Evolutionary conservation across 2,329 filamentous ascomycete species (phyloP).

Genomic region (Aspergillus texensis): DNA sequence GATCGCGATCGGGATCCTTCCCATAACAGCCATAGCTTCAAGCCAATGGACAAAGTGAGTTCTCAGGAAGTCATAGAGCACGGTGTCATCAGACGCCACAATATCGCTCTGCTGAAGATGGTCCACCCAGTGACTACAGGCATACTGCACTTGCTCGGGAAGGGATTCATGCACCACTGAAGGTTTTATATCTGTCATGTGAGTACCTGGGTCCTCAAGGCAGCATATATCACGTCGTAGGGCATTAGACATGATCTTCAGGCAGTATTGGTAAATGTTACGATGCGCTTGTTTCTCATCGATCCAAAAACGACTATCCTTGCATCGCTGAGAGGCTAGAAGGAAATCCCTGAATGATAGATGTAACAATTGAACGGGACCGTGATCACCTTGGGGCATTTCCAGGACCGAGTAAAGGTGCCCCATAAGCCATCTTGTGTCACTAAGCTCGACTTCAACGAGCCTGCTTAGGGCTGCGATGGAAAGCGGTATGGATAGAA

Average conservation of each 20-base stretch:
- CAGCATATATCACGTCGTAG: background rate
- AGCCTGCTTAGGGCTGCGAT: background rate
- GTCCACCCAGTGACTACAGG: conserved; percentile 4
- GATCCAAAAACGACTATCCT: background rate
- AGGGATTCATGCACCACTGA: background rate
- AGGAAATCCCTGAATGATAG: conserved; percentile 12
- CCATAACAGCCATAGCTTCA: background rate
- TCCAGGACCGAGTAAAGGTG: conserved; percentile 1
- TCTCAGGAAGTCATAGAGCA: background rate
- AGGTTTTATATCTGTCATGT: background rate
- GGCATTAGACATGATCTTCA: background rate
- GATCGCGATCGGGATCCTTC: background rate
- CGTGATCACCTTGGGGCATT: background rate
- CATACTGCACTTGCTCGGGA: conserved; percentile 5
- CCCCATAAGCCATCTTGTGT: background rate
- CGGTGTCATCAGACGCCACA: background rate
- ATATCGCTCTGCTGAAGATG: background rate
- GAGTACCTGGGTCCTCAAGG: background rate
- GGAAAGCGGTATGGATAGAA: background rate
- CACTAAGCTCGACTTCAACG: background rate
- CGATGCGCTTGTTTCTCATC: background rate
- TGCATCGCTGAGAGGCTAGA: background rate
- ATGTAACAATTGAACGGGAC: conserved; percentile 3
- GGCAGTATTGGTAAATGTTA: background rate
- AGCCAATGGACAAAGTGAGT: conserved; percentile 8